Evolutionary conservation across 2,329 filamentous ascomycete genomes (phyloP).

Genomic region (Alternaria tenuissima): DNA sequence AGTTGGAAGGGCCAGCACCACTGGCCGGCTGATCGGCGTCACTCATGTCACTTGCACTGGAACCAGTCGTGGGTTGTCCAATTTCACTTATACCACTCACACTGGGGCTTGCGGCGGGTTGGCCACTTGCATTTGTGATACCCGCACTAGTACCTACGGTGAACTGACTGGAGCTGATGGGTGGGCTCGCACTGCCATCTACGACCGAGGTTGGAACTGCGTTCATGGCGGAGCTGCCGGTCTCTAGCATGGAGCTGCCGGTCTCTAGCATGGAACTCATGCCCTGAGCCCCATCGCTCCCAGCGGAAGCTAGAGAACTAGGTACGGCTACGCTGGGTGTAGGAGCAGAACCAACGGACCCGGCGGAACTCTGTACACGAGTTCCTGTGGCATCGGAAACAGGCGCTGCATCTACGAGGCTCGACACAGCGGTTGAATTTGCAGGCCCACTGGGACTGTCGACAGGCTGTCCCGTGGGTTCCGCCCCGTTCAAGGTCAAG

Average conservation of each 20-base stretch:
- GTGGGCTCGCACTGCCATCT: background rate
- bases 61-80: background rate
- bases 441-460: slow-evolving; percentile 1
- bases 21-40: background rate
- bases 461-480: background rate
- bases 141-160: background rate
- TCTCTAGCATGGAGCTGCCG: background rate
- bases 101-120: background rate
- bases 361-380: background rate
- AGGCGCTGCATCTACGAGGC: background rate
- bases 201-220: background rate
- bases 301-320: background rate
- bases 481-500: background rate
- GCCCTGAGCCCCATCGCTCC: background rate
- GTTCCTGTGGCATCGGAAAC: background rate
- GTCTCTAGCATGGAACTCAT: background rate
- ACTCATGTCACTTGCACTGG: background rate
- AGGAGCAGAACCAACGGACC: background rate
- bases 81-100: background rate
- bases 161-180: background rate
- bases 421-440: background rate
- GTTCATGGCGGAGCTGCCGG: background rate
- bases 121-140: too few species aligned
- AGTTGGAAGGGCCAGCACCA: background rate
- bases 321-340: background rate